Evolutionary conservation across 1,284 basidiomycete genomes (phyloP).

Genomic region (Termitomyces sp.): DNA sequence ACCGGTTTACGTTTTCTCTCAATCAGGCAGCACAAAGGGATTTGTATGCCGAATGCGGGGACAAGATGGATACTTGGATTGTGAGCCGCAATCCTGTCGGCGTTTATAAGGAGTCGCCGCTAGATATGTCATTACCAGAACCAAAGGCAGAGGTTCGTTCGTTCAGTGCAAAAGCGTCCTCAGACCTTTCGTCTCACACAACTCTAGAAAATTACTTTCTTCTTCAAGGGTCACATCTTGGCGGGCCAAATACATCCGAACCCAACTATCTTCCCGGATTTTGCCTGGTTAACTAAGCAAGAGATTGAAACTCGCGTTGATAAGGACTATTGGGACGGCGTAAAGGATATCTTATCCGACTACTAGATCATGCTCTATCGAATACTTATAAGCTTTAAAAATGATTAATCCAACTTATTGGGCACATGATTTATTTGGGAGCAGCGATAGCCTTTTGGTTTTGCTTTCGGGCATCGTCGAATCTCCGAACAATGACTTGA

Average conservation of each 20-base stretch:
- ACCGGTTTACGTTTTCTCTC: neutral
- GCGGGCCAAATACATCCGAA: conserved; percentile 67
- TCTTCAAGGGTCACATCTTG: conserved; percentile 82
- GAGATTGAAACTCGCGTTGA: conserved; percentile 70
- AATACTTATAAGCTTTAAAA: too few relatives aligned
- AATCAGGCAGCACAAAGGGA: conserved; percentile 64
- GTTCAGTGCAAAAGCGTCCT: neutral
- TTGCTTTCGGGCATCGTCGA: conserved; percentile 83
- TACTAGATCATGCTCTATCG: conserved; percentile 32
- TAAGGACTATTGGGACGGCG: conserved; percentile 65
- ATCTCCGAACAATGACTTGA: conserved; percentile 77
- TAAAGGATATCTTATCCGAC: conserved; percentile 79
- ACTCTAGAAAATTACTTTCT: conserved; percentile 53
- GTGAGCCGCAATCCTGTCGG: conserved; percentile 74
- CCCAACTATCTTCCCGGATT: conserved; percentile 55
- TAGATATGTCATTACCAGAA: conserved; percentile 19
- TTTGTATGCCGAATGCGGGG: conserved; percentile 62
- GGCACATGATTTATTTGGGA: conserved; percentile 30
- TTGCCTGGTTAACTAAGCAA: conserved; percentile 88
- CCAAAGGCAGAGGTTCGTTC: conserved; percentile 30
- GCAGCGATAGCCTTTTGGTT: conserved; percentile 48
- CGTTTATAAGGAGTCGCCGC: conserved; percentile 45
- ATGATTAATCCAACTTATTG: conserved; percentile 7
- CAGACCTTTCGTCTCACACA: neutral
- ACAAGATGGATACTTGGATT: conserved; percentile 78